Percentiles rank a stretch among this genome's conserved stretches.
phyloP scores from a whole-genome alignment of 2,329 filamentous ascomycete genomes.

The Cladosporium sp. region DNA sequence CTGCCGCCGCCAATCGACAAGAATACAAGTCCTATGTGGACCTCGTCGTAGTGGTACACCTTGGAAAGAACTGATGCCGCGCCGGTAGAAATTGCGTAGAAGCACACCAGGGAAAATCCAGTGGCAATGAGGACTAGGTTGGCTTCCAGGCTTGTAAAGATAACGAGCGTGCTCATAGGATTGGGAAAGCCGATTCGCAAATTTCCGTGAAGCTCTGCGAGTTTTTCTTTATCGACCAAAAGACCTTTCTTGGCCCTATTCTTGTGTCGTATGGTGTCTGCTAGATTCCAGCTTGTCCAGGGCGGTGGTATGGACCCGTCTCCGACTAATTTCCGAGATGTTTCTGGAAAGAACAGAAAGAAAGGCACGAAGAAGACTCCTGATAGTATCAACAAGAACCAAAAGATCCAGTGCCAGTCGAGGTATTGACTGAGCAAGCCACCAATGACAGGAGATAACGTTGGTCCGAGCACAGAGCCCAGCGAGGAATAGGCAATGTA shows the following conservation, averaged over 20 bases:
- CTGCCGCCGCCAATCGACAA: slow-evolving; percentile 47
- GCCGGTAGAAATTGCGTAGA: slow-evolving; percentile 46
- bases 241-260: slow-evolving; percentile 27
- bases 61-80: slow-evolving; percentile 42
- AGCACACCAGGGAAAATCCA: slow-evolving; percentile 44
- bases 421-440: slow-evolving; percentile 65
- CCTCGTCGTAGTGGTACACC: slow-evolving; percentile 44
- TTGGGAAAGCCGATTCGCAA: slow-evolving; percentile 33
- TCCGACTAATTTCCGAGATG: slow-evolving; percentile 56
- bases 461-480: slow-evolving; percentile 53
- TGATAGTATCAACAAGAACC: slow-evolving; percentile 63
- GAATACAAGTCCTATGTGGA: slow-evolving; percentile 47
- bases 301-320: slow-evolving; percentile 62
- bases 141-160: slow-evolving; percentile 38
- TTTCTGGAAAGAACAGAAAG: slow-evolving; percentile 58
- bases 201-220: slow-evolving; percentile 29
- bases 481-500: slow-evolving; percentile 70
- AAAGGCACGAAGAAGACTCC: slow-evolving; percentile 57
- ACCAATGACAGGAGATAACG: slow-evolving; percentile 63
- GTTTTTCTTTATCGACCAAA: slow-evolving; percentile 29
- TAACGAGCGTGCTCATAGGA: slow-evolving; percentile 32
- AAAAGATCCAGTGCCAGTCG: slow-evolving; percentile 66
- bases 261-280: slow-evolving; percentile 44
- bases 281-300: slow-evolving; percentile 59
- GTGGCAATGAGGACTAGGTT: slow-evolving; percentile 43